A percentile compares a stretch with the other conserved stretches of the same genome.
phyloP scores from a whole-genome alignment of 2,329 filamentous ascomycete genomes.

The Penicillium decumbens region DNA sequence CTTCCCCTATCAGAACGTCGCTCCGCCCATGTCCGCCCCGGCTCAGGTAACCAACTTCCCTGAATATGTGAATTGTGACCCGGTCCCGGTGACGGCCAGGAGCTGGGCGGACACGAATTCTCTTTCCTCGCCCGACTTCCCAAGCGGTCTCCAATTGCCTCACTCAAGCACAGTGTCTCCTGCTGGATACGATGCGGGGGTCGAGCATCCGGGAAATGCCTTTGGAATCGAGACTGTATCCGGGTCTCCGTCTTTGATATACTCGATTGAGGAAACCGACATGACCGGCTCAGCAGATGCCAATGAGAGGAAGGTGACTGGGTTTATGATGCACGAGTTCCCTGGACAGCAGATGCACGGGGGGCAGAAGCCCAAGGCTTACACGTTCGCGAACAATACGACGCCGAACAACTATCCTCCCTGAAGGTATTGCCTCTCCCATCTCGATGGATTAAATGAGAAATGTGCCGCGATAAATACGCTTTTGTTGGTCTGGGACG shows the following conservation, averaged over 20 bases:
- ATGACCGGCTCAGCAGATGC: conserved; percentile 23
- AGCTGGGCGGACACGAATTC: conserved; percentile 41
- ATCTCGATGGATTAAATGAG: conserved; percentile 21
- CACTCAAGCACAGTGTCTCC: conserved; percentile 36
- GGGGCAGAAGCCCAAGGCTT: conserved; percentile 39
- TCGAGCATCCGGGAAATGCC: conserved; percentile 26
- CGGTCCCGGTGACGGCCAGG: conserved; percentile 36
- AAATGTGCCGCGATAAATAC: conserved; percentile 23
- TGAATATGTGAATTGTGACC: conserved; percentile 39
- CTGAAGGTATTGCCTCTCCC: conserved; percentile 20
- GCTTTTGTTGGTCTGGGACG: conserved; percentile 19
- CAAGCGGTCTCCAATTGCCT: conserved; percentile 31
- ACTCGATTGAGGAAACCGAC: conserved; percentile 30
- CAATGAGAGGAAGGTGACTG: conserved; percentile 33
- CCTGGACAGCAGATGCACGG: conserved; percentile 43
- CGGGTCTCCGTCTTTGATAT: conserved; percentile 32
- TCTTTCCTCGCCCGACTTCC: conserved; percentile 42
- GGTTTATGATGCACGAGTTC: conserved; percentile 45
- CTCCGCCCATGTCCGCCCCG: conserved; percentile 42
- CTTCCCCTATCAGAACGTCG: conserved; percentile 36
- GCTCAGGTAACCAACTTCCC: conserved; percentile 42
- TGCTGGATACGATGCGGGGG: conserved; percentile 36
- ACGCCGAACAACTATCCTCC: conserved; percentile 40
- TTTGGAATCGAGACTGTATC: conserved; percentile 28
- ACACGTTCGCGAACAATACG: conserved; percentile 42